Percentiles rank a stretch among this genome's conserved stretches.
These are phyloP conservation scores for Zopfochytrium polystomum DNA, from an alignment of 371 early-diverging fungal species.

Conservation along the genomic window DNA sequence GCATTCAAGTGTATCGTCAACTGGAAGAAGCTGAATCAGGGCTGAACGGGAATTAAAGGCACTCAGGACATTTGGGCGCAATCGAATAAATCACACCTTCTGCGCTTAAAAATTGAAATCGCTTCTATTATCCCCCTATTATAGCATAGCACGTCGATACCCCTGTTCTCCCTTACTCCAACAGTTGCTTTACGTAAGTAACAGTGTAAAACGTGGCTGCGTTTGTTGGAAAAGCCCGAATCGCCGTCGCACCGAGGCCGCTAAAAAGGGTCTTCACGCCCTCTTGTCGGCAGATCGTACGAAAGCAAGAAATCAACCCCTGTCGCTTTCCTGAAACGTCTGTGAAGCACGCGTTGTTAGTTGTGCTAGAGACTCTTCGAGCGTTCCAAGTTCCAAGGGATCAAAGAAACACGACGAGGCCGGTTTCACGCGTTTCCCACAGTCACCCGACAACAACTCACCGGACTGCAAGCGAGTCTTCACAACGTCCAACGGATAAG, in stretches of 20 bases:
- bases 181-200: constrained; percentile 13
- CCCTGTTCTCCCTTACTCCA: too few species aligned
- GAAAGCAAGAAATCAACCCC: constrained; percentile 54
- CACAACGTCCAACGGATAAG: constrained; percentile 76
- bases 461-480: constrained; percentile 70
- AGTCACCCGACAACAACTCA: too few species aligned
- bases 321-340: constrained; percentile 43
- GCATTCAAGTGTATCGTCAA: constrained; percentile 46
- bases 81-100: too few species aligned
- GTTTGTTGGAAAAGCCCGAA: constrained; percentile 84
- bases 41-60: too few species aligned
- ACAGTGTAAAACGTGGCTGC: constrained; percentile 69
- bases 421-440: too few species aligned
- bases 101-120: too few species aligned
- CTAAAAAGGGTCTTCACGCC: constrained; percentile 65
- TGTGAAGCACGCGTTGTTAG: too few species aligned
- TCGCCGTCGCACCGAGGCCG: constrained; percentile 70
- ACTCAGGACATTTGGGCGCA: too few species aligned
- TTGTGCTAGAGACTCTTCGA: too few species aligned
- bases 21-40: constrained; percentile 50
- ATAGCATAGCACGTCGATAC: too few species aligned
- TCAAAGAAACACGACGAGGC: background rate
- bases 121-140: too few species aligned
- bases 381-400: too few species aligned
- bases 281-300: constrained; percentile 54